Conservation (phyloP, 257 asterid species). For the Nicotiana attenuata region DNA sequence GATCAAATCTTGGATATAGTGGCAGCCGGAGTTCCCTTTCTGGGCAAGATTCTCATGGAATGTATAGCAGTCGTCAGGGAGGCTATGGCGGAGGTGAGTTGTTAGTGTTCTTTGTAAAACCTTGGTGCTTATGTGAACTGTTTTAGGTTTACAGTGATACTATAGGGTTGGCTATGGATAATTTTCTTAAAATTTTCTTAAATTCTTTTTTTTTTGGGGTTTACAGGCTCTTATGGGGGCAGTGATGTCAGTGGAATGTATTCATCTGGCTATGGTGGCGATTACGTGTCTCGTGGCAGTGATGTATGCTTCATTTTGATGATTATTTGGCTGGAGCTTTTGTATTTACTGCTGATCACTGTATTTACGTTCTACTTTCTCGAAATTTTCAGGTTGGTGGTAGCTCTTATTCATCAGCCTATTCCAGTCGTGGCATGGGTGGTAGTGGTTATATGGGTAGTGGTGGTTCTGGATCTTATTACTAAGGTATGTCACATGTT, state of each 20-base stretch:
- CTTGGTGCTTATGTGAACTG: neutral
- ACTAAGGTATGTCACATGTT: conserved; percentile 42
- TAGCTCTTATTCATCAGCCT: conserved; percentile 79
- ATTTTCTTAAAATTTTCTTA: neutral
- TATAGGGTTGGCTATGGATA: neutral
- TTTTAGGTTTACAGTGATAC: neutral
- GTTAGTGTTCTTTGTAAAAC: neutral
- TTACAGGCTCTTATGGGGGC: conserved; percentile 75
- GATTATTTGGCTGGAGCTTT: neutral
- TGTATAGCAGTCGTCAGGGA: conserved; percentile 75
- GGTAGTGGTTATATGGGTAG: conserved; percentile 80
- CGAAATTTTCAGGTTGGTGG: conserved; percentile 58
- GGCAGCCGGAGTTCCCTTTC: conserved; percentile 70
- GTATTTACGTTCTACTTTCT: neutral
- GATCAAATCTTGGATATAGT: conserved; percentile 76
- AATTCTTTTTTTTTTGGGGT: neutral
- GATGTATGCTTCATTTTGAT: conserved; percentile 46
- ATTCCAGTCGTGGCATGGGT: conserved; percentile 71
- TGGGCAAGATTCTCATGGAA: conserved; percentile 77
- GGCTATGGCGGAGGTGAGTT: conserved; percentile 73
- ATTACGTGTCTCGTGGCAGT: conserved; percentile 68
- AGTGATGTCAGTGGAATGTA: conserved; percentile 77
- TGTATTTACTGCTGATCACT: neutral
- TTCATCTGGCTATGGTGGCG: conserved; percentile 74
- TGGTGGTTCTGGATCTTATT: conserved; percentile 80